Evolutionary conservation across 805 yeast genomes (phyloP).

Genomic region (Ogataea chonburiensis): DNA sequence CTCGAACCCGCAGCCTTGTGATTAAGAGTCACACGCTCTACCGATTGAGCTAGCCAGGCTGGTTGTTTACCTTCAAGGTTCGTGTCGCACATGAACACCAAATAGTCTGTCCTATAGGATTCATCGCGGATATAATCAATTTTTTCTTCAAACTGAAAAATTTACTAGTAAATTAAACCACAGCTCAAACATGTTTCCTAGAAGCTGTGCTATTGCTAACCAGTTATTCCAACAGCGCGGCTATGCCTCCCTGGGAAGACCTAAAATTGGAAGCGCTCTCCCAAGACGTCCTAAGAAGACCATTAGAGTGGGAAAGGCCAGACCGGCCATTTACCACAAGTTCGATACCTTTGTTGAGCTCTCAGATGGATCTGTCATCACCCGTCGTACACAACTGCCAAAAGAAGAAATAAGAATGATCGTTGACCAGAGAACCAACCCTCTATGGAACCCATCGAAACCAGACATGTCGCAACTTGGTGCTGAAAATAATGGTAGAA

Average conservation of each 20-base stretch:
- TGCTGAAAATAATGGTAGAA: constrained; percentile 80
- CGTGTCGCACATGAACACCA: background rate
- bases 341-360: constrained; percentile 87
- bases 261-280: constrained; percentile 29
- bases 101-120: too few relatives aligned
- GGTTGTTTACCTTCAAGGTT: too few relatives aligned
- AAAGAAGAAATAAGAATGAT: constrained; percentile 82
- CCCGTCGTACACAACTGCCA: constrained; percentile 83
- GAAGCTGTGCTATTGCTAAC: background rate
- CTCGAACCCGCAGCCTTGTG: constrained; percentile 31
- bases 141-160: constrained; percentile 10
- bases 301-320: constrained; percentile 76
- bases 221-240: constrained; percentile 12
- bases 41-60: constrained; percentile 30
- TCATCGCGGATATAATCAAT: too few relatives aligned
- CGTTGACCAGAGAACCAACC: constrained; percentile 82
- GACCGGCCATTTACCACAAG: constrained; percentile 91
- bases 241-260: constrained; percentile 30
- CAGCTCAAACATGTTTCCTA: constrained; percentile 1
- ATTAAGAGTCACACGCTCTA: constrained; percentile 30
- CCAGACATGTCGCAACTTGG: constrained; percentile 72
- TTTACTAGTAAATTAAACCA: background rate
- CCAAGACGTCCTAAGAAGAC: constrained; percentile 61
- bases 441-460: constrained; percentile 87
- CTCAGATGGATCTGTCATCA: constrained; percentile 89